A percentile compares a stretch with the other conserved stretches of the same genome.
phyloP scores from a whole-genome alignment of 1,284 basidiomycete genomes.

The Fistulina hepatica region DNA sequence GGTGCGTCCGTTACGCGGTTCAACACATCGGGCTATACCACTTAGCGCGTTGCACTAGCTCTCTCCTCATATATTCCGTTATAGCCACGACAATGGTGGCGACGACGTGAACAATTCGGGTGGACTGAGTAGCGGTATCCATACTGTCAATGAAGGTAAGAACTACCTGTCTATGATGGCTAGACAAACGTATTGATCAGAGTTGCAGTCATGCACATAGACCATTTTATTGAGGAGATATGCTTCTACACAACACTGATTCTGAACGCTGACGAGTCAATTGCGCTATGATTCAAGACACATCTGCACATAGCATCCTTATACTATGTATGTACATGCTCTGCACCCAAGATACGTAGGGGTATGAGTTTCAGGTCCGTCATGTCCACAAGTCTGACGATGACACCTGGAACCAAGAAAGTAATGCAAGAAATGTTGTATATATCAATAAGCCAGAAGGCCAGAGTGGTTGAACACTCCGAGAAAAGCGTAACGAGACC shows the following conservation, averaged over 20 bases:
- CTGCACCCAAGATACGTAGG: too few relatives aligned
- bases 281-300: too few relatives aligned
- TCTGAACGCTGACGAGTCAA: conserved; percentile 35
- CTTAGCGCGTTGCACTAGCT: conserved; percentile 25
- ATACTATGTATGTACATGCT: too few relatives aligned
- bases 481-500: too few relatives aligned
- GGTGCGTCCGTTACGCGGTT: conserved; percentile 36
- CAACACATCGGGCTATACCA: conserved; percentile 22
- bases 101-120: conserved; percentile 22
- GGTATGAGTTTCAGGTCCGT: too few relatives aligned
- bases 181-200: background rate
- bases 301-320: too few relatives aligned
- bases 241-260: conserved; percentile 37
- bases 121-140: conserved; percentile 34
- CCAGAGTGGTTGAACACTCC: too few relatives aligned
- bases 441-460: too few relatives aligned
- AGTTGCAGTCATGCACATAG: conserved; percentile 24
- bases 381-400: too few relatives aligned
- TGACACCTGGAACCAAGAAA: too few relatives aligned
- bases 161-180: conserved; percentile 1
- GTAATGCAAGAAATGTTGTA: too few relatives aligned
- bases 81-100: conserved; percentile 23
- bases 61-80: conserved; percentile 40
- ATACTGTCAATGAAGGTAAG: conserved; percentile 56
- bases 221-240: conserved; percentile 34